Evolutionary conservation across 495 filamentous ascomycete species (phyloP).

Genomic region (Oidiodendron maius): DNA sequence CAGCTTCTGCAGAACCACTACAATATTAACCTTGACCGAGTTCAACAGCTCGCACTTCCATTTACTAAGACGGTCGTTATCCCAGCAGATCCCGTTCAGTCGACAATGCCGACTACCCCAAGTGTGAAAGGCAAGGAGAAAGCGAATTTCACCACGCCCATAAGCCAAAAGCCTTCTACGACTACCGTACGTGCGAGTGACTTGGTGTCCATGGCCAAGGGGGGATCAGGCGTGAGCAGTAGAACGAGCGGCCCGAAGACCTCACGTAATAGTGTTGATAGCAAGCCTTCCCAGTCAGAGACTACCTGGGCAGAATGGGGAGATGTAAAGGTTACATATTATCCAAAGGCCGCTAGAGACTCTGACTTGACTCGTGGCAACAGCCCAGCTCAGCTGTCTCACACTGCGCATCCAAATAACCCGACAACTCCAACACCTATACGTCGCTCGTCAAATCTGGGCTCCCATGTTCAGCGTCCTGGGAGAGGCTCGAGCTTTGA

Average conservation of each 20-base stretch:
- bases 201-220: conserved; percentile 56
- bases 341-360: conserved; percentile 38
- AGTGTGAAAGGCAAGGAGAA: conserved; percentile 71
- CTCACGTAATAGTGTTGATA: conserved; percentile 6
- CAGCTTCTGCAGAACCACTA: conserved; percentile 80
- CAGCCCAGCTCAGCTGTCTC: background rate
- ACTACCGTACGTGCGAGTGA: conserved; percentile 68
- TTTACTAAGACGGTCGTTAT: conserved; percentile 62
- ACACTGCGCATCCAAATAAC: conserved; percentile 18
- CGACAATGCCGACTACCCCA: conserved; percentile 40
- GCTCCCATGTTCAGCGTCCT: conserved; percentile 19
- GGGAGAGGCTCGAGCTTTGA: conserved; percentile 17
- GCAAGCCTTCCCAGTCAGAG: background rate
- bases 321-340: conserved; percentile 59
- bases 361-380: conserved; percentile 3
- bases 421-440: conserved; percentile 49
- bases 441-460: conserved; percentile 29
- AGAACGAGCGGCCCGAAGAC: conserved; percentile 16
- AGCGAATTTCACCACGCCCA: conserved; percentile 19
- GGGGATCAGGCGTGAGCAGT: conserved; percentile 24
- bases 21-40: conserved; percentile 85
- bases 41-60: conserved; percentile 75
- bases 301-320: conserved; percentile 62
- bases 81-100: conserved; percentile 33
- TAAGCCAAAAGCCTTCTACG: conserved; percentile 30